Evolutionary conservation across 495 filamentous ascomycete species (phyloP).

Genomic region (Margaritispora aquatica): DNA sequence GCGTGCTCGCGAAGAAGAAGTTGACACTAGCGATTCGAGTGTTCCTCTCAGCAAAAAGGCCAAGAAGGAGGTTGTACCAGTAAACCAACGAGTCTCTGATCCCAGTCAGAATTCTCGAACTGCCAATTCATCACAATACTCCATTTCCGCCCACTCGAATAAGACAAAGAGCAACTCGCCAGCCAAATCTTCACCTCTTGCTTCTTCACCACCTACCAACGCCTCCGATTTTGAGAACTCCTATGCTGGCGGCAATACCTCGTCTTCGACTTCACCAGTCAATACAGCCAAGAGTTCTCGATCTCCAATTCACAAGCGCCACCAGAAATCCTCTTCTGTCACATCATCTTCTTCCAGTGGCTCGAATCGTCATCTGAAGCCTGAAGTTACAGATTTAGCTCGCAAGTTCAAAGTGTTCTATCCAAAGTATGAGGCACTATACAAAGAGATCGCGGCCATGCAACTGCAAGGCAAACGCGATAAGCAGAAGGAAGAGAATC

Average conservation of each 20-base stretch:
- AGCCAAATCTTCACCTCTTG: conserved; percentile 67
- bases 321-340: conserved; percentile 23
- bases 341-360: conserved; percentile 26
- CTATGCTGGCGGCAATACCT: conserved; percentile 21
- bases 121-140: conserved; percentile 24
- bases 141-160: conserved; percentile 8
- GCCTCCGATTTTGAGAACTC: conserved; percentile 53
- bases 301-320: conserved; percentile 24
- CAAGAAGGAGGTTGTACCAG: conserved; percentile 8
- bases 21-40: conserved; percentile 23
- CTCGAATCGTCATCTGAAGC: conserved; percentile 18
- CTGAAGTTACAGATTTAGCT: conserved; percentile 15
- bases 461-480: conserved; percentile 34
- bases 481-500: conserved; percentile 49
- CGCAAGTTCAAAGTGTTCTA: conserved; percentile 36
- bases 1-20: conserved; percentile 22
- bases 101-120: conserved; percentile 36
- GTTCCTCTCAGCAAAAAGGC: conserved; percentile 20
- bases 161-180: conserved; percentile 27
- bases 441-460: conserved; percentile 49
- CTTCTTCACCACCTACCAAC: conserved; percentile 70
- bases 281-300: conserved; percentile 11
- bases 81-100: conserved; percentile 37
- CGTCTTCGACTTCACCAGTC: conserved; percentile 18
- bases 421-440: conserved; percentile 54